Evolutionary conservation across 306 rosid genomes (phyloP).

Genomic region (Fagus sylvatica): DNA sequence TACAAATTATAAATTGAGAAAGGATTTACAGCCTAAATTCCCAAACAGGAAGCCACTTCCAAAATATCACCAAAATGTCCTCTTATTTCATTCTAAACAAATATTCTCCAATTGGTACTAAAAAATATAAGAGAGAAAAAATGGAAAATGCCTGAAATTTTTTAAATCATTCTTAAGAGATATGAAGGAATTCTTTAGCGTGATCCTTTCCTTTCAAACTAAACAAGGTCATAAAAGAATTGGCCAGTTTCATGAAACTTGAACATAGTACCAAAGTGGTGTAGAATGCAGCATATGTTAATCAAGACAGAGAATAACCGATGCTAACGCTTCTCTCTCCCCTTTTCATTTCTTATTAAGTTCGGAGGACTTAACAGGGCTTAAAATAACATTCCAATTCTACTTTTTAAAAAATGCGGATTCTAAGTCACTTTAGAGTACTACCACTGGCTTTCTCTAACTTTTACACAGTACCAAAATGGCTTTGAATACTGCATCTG

Average conservation of each 20-base stretch:
- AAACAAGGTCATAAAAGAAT: background rate
- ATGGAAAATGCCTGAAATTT: background rate
- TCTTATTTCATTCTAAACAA: background rate
- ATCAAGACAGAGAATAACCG: background rate
- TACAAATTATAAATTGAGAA: background rate
- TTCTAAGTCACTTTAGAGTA: background rate
- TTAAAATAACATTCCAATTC: background rate
- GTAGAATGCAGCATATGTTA: background rate
- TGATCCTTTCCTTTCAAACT: background rate
- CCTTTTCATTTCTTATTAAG: background rate
- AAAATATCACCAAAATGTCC: background rate
- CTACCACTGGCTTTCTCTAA: background rate
- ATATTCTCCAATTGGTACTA: background rate
- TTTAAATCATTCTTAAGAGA: background rate
- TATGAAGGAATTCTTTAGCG: background rate
- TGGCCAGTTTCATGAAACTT: background rate
- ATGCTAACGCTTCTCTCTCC: background rate
- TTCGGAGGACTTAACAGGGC: background rate
- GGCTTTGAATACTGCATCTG: background rate
- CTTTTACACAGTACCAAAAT: background rate
- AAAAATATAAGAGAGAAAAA: background rate
- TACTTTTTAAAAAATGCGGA: too few relatives aligned
- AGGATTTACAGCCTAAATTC: background rate
- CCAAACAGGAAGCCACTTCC: background rate
- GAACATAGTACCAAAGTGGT: background rate